These are phyloP conservation scores for Magnolia sinica DNA, from an alignment of 164 flowering plant species.

Conservation along the genomic window DNA sequence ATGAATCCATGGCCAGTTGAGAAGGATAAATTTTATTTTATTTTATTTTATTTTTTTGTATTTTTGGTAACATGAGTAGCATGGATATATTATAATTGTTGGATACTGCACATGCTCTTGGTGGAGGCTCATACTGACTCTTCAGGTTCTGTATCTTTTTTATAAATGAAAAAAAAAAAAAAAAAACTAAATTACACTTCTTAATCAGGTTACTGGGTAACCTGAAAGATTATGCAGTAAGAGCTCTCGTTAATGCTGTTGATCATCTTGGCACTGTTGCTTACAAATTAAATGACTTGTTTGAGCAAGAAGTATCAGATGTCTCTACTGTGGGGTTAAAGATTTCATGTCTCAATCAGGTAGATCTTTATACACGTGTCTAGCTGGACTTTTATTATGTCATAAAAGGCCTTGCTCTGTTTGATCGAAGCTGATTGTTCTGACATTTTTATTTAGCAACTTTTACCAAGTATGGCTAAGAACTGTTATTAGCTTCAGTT, in stretches of 20 bases:
- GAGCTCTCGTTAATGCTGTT: constrained; percentile 94
- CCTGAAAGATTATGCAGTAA: constrained; percentile 88
- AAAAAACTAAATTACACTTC: not conserved
- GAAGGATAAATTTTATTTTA: too few species aligned
- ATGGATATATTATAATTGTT: too few species aligned
- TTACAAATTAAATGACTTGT: constrained; percentile 78
- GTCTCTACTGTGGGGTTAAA: constrained; percentile 65
- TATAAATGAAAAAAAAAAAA: too few species aligned
- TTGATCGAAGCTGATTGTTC: constrained; percentile 13
- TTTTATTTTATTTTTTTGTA: too few species aligned
- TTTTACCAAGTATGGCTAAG: constrained; percentile 68
- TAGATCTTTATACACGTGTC: constrained; percentile 19
- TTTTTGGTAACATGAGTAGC: too few species aligned
- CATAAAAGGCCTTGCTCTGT: not conserved
- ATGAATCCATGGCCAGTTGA: too few species aligned
- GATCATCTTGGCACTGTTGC: constrained; percentile 99
- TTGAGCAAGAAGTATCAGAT: constrained; percentile 78
- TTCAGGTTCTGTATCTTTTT: too few species aligned
- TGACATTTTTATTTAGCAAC: constrained; percentile 29
- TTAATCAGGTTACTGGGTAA: constrained; percentile 77
- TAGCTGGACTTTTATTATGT: constrained; percentile 1
- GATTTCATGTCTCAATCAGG: constrained; percentile 75
- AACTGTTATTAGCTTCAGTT: not conserved
- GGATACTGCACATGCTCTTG: too few species aligned
- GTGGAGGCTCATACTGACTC: too few species aligned